Evolutionary conservation across 2,329 filamentous ascomycete genomes (phyloP).

Genomic region (Pezicula carpinea): DNA sequence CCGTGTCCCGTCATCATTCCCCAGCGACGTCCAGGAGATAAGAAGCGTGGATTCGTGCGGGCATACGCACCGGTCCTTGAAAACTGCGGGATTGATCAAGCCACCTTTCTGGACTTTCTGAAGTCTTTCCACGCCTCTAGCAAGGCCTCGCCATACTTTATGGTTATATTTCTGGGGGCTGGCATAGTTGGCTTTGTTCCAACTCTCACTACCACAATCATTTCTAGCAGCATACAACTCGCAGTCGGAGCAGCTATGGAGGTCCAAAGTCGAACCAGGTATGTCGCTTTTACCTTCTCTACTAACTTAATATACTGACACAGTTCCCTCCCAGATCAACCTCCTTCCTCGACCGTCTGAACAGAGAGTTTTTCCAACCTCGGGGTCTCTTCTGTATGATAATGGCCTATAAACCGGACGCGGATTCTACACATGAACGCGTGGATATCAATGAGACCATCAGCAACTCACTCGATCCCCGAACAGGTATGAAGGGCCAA

Average conservation of each 20-base stretch:
- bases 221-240: slow-evolving; percentile 39
- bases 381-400: slow-evolving; percentile 50
- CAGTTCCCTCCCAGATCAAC: slow-evolving; percentile 30
- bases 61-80: slow-evolving; percentile 46
- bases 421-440: slow-evolving; percentile 10
- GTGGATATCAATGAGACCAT: slow-evolving; percentile 33
- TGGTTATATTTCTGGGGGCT: slow-evolving; percentile 37
- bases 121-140: slow-evolving; percentile 35
- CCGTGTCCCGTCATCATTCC: slow-evolving; percentile 46
- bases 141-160: slow-evolving; percentile 33
- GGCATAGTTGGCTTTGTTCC: slow-evolving; percentile 35
- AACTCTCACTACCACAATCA: slow-evolving; percentile 34
- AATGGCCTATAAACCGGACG: slow-evolving; percentile 46
- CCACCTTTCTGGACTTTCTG: slow-evolving; percentile 43
- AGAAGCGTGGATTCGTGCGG: slow-evolving; percentile 45
- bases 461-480: slow-evolving; percentile 26
- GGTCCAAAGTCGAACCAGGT: slow-evolving; percentile 20
- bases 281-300: not conserved
- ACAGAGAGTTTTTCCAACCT: slow-evolving; percentile 51
- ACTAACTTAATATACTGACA: not conserved
- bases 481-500: slow-evolving; percentile 17
- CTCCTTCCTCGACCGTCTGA: slow-evolving; percentile 50
- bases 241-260: slow-evolving; percentile 37
- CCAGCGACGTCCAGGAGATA: slow-evolving; percentile 44
- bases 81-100: slow-evolving; percentile 42